Conservation (phyloP, 345 rosid genomes). For the Eucalyptus microcorys region DNA sequence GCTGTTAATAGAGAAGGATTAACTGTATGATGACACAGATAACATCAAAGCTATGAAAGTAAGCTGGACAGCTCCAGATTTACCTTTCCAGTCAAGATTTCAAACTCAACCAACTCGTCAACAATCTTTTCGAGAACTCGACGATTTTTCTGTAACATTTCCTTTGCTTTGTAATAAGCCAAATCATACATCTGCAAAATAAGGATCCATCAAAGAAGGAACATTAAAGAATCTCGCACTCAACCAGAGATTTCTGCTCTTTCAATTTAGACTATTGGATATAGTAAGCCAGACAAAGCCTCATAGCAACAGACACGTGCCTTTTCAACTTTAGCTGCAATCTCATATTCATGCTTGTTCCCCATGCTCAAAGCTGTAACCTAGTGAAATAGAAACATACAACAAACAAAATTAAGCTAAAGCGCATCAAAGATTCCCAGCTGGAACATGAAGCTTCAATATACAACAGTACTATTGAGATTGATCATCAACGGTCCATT, state of each 20-base stretch:
- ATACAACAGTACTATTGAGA: neutral
- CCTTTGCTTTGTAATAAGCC: slow-evolving; percentile 70
- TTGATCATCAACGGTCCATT: neutral
- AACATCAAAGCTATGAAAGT: neutral
- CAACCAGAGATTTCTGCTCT: neutral
- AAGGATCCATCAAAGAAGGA: neutral
- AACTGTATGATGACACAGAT: neutral
- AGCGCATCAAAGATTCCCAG: neutral
- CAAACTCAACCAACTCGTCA: slow-evolving; percentile 80
- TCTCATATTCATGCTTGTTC: slow-evolving; percentile 64
- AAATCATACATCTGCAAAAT: slow-evolving; percentile 58
- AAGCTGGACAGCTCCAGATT: neutral
- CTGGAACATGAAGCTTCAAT: neutral
- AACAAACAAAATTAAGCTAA: neutral
- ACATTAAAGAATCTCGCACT: neutral
- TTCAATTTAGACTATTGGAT: neutral
- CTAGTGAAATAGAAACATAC: slow-evolving; percentile 12
- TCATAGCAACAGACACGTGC: slow-evolving; percentile 13
- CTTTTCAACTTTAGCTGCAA: slow-evolving; percentile 89
- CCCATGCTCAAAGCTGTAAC: slow-evolving; percentile 82
- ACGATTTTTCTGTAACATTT: slow-evolving; percentile 62
- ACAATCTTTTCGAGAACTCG: slow-evolving; percentile 76
- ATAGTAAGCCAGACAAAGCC: neutral
- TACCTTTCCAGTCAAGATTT: slow-evolving; percentile 87
- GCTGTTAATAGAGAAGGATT: neutral